Evolutionary conservation across 1,284 basidiomycete species (phyloP).

Genomic region (Coniferiporia sulphurascens): DNA sequence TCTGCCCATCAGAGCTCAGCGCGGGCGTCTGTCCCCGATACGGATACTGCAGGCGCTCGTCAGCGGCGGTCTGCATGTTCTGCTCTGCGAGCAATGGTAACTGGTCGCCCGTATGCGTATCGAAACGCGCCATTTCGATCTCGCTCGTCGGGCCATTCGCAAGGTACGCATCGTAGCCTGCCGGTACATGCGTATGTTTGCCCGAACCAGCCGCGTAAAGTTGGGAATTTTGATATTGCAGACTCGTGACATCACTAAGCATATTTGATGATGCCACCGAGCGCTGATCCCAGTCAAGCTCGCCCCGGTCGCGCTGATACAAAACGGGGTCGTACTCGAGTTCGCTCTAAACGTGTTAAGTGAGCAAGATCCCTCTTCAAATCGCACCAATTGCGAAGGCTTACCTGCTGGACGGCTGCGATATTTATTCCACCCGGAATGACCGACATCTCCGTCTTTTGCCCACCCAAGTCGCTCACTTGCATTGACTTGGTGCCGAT

Average conservation of each 20-base stretch:
- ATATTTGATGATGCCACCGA: slow-evolving; percentile 60
- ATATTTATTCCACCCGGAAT: slow-evolving; percentile 73
- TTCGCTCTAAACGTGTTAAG: slow-evolving; percentile 40
- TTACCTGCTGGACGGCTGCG: slow-evolving; percentile 68
- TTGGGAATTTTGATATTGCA: slow-evolving; percentile 39
- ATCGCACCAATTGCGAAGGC: slow-evolving; percentile 16
- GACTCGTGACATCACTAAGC: slow-evolving; percentile 36
- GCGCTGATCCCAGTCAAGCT: slow-evolving; percentile 73
- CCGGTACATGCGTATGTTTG: slow-evolving; percentile 9
- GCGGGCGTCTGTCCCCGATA: too few relatives aligned
- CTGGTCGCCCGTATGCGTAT: slow-evolving; percentile 42
- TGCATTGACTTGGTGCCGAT: slow-evolving; percentile 58
- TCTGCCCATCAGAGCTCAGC: too few relatives aligned
- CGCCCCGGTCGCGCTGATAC: slow-evolving; percentile 73
- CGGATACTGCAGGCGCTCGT: neutral
- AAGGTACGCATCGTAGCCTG: slow-evolving; percentile 55
- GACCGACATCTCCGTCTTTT: slow-evolving; percentile 65
- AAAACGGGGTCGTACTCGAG: slow-evolving; percentile 71
- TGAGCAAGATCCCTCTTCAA: neutral
- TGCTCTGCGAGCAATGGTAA: slow-evolving; percentile 44
- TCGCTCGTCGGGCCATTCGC: slow-evolving; percentile 37
- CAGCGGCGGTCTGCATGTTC: slow-evolving; percentile 5
- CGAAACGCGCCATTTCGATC: slow-evolving; percentile 54
- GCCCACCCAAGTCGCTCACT: slow-evolving; percentile 70
- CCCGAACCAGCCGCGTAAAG: slow-evolving; percentile 30